phyloP scores from a whole-genome alignment of 177 flowering plant species.

The Vitis hybrid region DNA sequence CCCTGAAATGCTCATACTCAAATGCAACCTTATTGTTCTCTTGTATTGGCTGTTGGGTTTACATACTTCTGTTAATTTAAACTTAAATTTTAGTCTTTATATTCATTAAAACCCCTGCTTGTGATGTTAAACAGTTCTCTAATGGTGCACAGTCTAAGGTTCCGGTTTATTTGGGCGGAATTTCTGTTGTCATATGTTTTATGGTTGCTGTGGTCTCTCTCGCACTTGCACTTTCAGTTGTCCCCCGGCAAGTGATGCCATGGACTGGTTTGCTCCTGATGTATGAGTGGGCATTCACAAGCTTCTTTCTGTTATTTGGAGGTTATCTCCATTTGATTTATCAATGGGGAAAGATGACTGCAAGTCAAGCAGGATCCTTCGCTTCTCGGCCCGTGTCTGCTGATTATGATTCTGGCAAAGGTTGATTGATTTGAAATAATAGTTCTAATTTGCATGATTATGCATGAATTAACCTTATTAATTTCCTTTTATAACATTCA shows the following conservation, averaged over 20 bases:
- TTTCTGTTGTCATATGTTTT: slow-evolving; percentile 67
- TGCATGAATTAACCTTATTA: background rate
- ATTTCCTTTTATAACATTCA: background rate
- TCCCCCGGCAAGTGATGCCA: slow-evolving; percentile 94
- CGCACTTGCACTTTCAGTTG: slow-evolving; percentile 58
- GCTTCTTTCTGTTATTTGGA: slow-evolving; percentile 68
- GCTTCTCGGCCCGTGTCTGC: slow-evolving; percentile 42
- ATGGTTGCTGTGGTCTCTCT: slow-evolving; percentile 56
- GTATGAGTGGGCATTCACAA: slow-evolving; percentile 88
- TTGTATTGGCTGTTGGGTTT: background rate
- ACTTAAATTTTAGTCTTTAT: background rate
- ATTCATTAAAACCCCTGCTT: slow-evolving; percentile 5
- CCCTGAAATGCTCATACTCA: too few relatives aligned
- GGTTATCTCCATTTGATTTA: slow-evolving; percentile 63
- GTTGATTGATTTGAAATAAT: slow-evolving; percentile 30
- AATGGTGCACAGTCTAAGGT: slow-evolving; percentile 51
- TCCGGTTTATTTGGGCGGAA: slow-evolving; percentile 73
- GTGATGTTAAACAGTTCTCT: slow-evolving; percentile 37
- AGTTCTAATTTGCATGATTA: background rate
- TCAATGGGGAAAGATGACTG: slow-evolving; percentile 65
- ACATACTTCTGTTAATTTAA: background rate
- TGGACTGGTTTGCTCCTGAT: slow-evolving; percentile 93
- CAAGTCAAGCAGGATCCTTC: slow-evolving; percentile 46
- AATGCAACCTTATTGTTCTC: background rate
- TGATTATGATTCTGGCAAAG: slow-evolving; percentile 78